phyloP scores from a whole-genome alignment of 2,329 filamentous ascomycete species.

The Lasiodiplodia gonubiensis region DNA sequence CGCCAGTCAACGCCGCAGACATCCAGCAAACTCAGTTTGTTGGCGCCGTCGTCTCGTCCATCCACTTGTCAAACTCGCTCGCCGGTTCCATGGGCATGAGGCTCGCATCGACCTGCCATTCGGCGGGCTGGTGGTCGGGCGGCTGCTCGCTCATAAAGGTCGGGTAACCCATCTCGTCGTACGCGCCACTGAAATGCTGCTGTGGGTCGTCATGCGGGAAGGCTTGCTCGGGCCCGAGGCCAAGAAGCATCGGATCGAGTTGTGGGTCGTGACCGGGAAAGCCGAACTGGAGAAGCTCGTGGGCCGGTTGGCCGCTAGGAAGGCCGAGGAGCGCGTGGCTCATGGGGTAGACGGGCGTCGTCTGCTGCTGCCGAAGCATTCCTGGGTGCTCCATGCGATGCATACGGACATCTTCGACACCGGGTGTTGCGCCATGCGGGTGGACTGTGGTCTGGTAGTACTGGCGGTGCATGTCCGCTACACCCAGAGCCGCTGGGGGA shows the following conservation, averaged over 20 bases:
- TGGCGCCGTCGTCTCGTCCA: slow-evolving; percentile 38
- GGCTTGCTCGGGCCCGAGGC: slow-evolving; percentile 31
- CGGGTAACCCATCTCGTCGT: background rate
- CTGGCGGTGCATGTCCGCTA: slow-evolving; percentile 49
- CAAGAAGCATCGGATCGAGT: slow-evolving; percentile 51
- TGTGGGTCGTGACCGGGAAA: slow-evolving; percentile 30
- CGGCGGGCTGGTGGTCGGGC: slow-evolving; percentile 33
- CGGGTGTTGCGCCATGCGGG: slow-evolving; percentile 43
- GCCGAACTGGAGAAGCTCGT: slow-evolving; percentile 44
- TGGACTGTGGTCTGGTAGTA: slow-evolving; percentile 59
- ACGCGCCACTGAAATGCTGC: slow-evolving; percentile 1
- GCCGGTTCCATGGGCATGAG: slow-evolving; percentile 47
- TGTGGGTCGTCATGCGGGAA: slow-evolving; percentile 4
- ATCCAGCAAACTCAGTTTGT: background rate
- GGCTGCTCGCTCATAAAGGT: slow-evolving; percentile 11
- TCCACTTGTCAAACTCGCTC: slow-evolving; percentile 56
- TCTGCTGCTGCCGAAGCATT: slow-evolving; percentile 11
- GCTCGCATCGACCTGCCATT: slow-evolving; percentile 46
- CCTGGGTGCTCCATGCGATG: slow-evolving; percentile 43
- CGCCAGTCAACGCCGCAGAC: background rate
- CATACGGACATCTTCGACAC: slow-evolving; percentile 49
- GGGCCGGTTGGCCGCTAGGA: slow-evolving; percentile 47
- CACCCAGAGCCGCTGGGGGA: slow-evolving; percentile 53
- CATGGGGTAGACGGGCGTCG: slow-evolving; percentile 29
- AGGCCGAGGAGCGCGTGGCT: slow-evolving; percentile 43